Conservation (phyloP, 2,329 filamentous ascomycete species). For the Capronia coronata region DNA sequence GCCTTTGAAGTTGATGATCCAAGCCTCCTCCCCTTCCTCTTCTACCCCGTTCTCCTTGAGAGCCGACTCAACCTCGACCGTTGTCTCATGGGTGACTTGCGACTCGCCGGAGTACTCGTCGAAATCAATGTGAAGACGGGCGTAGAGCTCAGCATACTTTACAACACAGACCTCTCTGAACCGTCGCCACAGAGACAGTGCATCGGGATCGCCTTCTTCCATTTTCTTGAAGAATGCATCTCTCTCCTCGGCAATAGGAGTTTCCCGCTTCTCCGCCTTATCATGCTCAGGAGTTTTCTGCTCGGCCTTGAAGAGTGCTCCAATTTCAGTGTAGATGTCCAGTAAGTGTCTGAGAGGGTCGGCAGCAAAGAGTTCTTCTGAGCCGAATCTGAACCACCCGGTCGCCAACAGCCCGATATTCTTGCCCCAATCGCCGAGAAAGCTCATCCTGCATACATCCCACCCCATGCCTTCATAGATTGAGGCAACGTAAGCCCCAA, state of each 20-base stretch:
- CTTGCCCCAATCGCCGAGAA: conserved; percentile 68
- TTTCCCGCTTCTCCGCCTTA: conserved; percentile 27
- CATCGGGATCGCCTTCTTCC: conserved; percentile 59
- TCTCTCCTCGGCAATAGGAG: conserved; percentile 42
- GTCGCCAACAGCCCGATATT: conserved; percentile 58
- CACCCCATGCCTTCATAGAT: conserved; percentile 62
- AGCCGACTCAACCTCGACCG: conserved; percentile 57
- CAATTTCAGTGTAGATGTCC: conserved; percentile 74
- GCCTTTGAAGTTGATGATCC: conserved; percentile 65
- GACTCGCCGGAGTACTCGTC: conserved; percentile 69
- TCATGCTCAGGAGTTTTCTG: conserved; percentile 53
- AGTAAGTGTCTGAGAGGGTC: conserved; percentile 79
- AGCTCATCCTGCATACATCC: conserved; percentile 67
- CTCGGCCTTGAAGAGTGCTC: conserved; percentile 48
- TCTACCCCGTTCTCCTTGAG: conserved; percentile 60
- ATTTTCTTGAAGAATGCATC: conserved; percentile 59
- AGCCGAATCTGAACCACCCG: conserved; percentile 68
- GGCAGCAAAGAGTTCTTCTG: conserved; percentile 60
- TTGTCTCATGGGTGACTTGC: conserved; percentile 60
- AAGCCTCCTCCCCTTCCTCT: conserved; percentile 64
- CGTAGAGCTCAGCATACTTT: conserved; percentile 62
- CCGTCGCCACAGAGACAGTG: conserved; percentile 57
- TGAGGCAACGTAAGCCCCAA: conserved; percentile 66
- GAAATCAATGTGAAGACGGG: conserved; percentile 63
- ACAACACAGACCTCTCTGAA: conserved; percentile 63